A percentile compares a stretch with the other conserved stretches of the same genome.
Conservation (phyloP, 768 basidiomycete genomes). For the Pleurotus ostreatus region DNA sequence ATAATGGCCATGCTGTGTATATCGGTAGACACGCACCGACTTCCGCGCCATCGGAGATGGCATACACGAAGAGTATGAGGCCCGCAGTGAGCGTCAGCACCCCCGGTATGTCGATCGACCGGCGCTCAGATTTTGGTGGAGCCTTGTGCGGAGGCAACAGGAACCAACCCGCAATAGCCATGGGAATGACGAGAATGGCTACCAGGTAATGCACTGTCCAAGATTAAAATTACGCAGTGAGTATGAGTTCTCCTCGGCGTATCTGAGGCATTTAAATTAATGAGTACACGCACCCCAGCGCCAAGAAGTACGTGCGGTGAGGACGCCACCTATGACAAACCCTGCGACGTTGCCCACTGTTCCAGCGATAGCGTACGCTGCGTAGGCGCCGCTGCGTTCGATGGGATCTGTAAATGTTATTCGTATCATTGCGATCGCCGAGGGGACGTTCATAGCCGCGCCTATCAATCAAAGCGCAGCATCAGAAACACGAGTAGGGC, state of each 20-base stretch:
- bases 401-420: slow-evolving; percentile 37
- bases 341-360: slow-evolving; percentile 39
- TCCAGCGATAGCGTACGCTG: slow-evolving; percentile 39
- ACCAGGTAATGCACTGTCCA: slow-evolving; percentile 36
- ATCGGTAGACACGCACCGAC: slow-evolving; percentile 1
- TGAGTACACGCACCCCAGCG: slow-evolving; percentile 26
- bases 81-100: slow-evolving; percentile 12
- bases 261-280: no score
- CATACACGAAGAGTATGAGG: slow-evolving; percentile 31
- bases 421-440: slow-evolving; percentile 38
- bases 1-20: background rate
- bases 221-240: no score
- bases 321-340: slow-evolving; percentile 35
- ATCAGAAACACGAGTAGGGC: background rate
- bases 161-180: slow-evolving; percentile 10
- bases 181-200: slow-evolving; percentile 28
- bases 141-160: slow-evolving; percentile 9
- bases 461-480: slow-evolving; percentile 16
- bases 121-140: background rate
- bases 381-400: slow-evolving; percentile 40
- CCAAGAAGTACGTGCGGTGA: slow-evolving; percentile 34
- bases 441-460: slow-evolving; percentile 42
- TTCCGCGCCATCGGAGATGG: slow-evolving; percentile 36
- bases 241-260: no score
- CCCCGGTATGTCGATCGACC: slow-evolving; percentile 14